Conservation (phyloP, 106 monocot genomes). For the Phalaenopsis equestris region DNA sequence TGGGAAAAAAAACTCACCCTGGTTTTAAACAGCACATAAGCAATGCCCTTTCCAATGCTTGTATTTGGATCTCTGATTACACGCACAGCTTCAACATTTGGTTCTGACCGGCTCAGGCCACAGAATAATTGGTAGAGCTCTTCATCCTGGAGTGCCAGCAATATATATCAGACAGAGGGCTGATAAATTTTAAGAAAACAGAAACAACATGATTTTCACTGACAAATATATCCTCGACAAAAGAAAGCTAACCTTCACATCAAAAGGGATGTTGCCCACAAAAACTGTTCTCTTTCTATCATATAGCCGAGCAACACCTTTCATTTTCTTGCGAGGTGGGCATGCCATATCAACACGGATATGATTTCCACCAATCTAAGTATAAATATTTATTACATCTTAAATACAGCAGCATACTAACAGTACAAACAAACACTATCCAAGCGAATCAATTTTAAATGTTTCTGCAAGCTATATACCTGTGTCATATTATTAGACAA, state of each 20-base stretch:
- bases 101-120: slow-evolving; percentile 28
- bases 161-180: neutral
- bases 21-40: slow-evolving; percentile 84
- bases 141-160: slow-evolving; percentile 60
- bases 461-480: slow-evolving; percentile 28
- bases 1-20: slow-evolving; percentile 45
- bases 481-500: slow-evolving; percentile 65
- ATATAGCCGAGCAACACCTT: slow-evolving; percentile 70
- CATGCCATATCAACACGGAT: slow-evolving; percentile 95
- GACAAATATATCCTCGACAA: neutral
- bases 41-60: slow-evolving; percentile 92
- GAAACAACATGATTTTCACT: neutral
- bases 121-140: slow-evolving; percentile 83
- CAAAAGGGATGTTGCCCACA: slow-evolving; percentile 94
- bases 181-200: neutral
- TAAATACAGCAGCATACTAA: slow-evolving; percentile 2
- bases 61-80: slow-evolving; percentile 82
- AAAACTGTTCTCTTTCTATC: slow-evolving; percentile 86
- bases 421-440: neutral
- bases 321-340: slow-evolving; percentile 88
- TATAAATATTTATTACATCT: neutral
- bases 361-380: slow-evolving; percentile 82
- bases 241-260: slow-evolving; percentile 57
- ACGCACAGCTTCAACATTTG: slow-evolving; percentile 69
- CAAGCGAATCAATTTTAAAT: neutral